A percentile compares a stretch with the other conserved stretches of the same genome.
Conservation (phyloP, 2,329 filamentous ascomycete species). For the Fusarium graminum region DNA sequence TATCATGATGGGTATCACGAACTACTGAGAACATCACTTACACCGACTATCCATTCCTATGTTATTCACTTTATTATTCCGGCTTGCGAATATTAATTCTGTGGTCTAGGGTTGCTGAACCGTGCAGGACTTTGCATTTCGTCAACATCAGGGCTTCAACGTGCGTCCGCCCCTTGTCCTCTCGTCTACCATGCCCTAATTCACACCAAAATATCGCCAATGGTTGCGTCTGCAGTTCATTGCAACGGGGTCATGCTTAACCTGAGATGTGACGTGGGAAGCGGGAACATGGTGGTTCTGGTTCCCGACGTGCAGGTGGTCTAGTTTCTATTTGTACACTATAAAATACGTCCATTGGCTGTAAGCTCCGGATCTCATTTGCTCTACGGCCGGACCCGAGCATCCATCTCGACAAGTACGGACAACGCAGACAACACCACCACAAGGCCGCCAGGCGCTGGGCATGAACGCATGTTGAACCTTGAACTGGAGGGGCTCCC, state of each 20-base stretch:
- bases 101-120: slow-evolving; percentile 41
- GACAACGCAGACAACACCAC: slow-evolving; percentile 46
- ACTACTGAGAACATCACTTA: slow-evolving; percentile 17
- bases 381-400: slow-evolving; percentile 37
- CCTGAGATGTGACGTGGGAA: slow-evolving; percentile 41
- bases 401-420: slow-evolving; percentile 24
- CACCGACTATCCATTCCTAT: slow-evolving; percentile 3
- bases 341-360: slow-evolving; percentile 24
- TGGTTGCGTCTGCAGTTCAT: slow-evolving; percentile 24
- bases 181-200: slow-evolving; percentile 26
- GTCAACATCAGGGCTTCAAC: slow-evolving; percentile 29
- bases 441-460: slow-evolving; percentile 36
- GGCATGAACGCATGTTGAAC: slow-evolving; percentile 47
- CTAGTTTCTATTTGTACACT: slow-evolving; percentile 12
- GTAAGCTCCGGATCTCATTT: slow-evolving; percentile 18
- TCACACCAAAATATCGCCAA: slow-evolving; percentile 21
- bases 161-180: slow-evolving; percentile 25
- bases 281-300: slow-evolving; percentile 38
- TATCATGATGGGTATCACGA: slow-evolving; percentile 19
- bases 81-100: slow-evolving; percentile 22
- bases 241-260: slow-evolving; percentile 27
- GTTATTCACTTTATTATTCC: background rate
- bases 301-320: slow-evolving; percentile 45
- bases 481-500: slow-evolving; percentile 45
- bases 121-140: slow-evolving; percentile 13